Percentiles rank a stretch among this genome's conserved stretches.
Conservation (phyloP, 73 alveolate species). For the Uronychia setigera region DNA sequence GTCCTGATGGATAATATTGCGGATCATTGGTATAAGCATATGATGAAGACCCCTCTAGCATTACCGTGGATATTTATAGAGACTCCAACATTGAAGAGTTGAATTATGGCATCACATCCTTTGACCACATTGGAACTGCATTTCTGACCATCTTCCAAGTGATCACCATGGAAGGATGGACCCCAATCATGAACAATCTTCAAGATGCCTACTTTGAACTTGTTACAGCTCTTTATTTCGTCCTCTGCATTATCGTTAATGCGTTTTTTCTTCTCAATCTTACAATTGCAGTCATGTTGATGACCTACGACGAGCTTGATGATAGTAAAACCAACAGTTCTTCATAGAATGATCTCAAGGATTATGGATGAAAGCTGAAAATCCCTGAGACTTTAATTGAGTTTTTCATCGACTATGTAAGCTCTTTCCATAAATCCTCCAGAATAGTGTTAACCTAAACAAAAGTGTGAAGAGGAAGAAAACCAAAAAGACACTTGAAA, state of each 20-base stretch:
- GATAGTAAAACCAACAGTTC: background rate
- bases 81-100: background rate
- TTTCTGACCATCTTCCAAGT: conserved; percentile 44
- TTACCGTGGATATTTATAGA: background rate
- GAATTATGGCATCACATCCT: conserved; percentile 41
- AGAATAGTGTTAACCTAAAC: background rate
- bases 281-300: conserved; percentile 54
- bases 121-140: conserved; percentile 51
- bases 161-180: conserved; percentile 70
- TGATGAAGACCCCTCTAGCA: background rate
- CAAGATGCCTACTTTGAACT: conserved; percentile 20
- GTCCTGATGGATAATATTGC: conserved; percentile 16
- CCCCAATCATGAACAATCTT: conserved; percentile 41
- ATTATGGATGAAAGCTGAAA: background rate
- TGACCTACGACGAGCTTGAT: background rate
- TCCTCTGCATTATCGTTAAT: conserved; percentile 37
- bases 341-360: background rate
- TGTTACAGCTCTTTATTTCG: conserved; percentile 46
- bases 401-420: background rate
- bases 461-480: background rate
- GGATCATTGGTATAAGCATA: conserved; percentile 6
- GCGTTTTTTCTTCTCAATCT: conserved; percentile 66
- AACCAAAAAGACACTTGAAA: background rate
- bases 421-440: background rate
- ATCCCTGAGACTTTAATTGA: background rate